A percentile compares a stretch with the other conserved stretches of the same genome.
These are phyloP conservation scores for Wallemia ichthyophaga DNA, from an alignment of 1,284 basidiomycete species.

Conservation along the genomic window DNA sequence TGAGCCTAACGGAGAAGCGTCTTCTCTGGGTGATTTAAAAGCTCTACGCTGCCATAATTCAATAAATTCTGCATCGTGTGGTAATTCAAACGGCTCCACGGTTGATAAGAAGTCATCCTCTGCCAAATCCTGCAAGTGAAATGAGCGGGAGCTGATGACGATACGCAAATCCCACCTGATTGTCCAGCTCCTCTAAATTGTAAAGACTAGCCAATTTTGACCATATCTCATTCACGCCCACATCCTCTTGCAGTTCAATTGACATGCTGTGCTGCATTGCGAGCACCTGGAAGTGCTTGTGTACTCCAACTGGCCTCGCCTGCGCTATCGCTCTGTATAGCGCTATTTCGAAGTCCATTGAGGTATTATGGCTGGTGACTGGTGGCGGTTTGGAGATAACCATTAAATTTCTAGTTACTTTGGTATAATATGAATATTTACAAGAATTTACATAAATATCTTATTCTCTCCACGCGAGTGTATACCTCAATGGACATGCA, in stretches of 20 bases:
- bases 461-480: too few relatives aligned
- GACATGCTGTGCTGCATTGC: constrained; percentile 36
- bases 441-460: too few relatives aligned
- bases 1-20: background rate
- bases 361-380: too few relatives aligned
- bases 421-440: too few relatives aligned
- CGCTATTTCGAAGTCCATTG: constrained; percentile 26
- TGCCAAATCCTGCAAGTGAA: background rate
- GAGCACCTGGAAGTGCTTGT: constrained; percentile 45
- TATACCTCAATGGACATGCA: too few relatives aligned
- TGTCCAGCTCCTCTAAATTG: constrained; percentile 43
- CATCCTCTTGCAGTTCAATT: constrained; percentile 31
- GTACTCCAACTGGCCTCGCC: constrained; percentile 40
- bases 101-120: background rate
- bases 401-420: too few relatives aligned
- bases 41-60: background rate
- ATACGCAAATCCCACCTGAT: constrained; percentile 26
- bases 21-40: background rate
- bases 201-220: constrained; percentile 36
- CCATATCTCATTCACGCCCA: constrained; percentile 38
- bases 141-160: background rate
- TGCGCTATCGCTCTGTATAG: constrained; percentile 48
- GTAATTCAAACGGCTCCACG: background rate
- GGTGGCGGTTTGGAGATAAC: too few relatives aligned
- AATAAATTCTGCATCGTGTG: background rate